Evolutionary conservation across 2,329 filamentous ascomycete species (phyloP).

Genomic region (Fusarium staphyleae): DNA sequence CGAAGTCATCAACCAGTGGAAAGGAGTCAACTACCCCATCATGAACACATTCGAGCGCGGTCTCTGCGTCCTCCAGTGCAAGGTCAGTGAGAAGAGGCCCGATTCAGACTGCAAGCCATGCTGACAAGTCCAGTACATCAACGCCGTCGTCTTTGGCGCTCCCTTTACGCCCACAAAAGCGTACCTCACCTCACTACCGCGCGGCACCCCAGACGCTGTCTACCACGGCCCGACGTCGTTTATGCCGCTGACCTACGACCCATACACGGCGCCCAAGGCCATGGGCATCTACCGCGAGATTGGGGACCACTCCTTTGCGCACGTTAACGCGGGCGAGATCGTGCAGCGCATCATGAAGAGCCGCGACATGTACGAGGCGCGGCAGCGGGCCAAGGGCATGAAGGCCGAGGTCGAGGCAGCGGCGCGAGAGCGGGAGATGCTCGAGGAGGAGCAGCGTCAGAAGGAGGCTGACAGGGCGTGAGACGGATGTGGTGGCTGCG

Average conservation of each 20-base stretch:
- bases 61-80: constrained; percentile 93
- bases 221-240: constrained; percentile 98
- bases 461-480: constrained; percentile 53
- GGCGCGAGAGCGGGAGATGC: constrained; percentile 65
- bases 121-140: constrained; percentile 70
- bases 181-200: constrained; percentile 79
- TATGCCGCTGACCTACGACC: constrained; percentile 80
- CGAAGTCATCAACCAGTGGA: constrained; percentile 93
- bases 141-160: constrained; percentile 87
- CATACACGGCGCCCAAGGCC: constrained; percentile 79
- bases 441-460: constrained; percentile 64
- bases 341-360: constrained; percentile 89
- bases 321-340: constrained; percentile 92
- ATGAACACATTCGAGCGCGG: constrained; percentile 99
- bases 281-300: constrained; percentile 88
- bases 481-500: constrained; percentile 1
- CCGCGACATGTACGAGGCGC: constrained; percentile 85
- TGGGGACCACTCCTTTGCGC: constrained; percentile 76
- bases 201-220: constrained; percentile 77
- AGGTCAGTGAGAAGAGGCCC: constrained; percentile 60
- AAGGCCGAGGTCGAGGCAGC: constrained; percentile 81
- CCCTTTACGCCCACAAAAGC: constrained; percentile 83
- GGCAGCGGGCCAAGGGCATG: constrained; percentile 87
- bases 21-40: constrained; percentile 97
- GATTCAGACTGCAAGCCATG: background rate